Evolutionary conservation across 805 yeast species (phyloP), one percentile per base, ranked within the genome.

Genomic region (Saccharomyces mikatae): DNA sequence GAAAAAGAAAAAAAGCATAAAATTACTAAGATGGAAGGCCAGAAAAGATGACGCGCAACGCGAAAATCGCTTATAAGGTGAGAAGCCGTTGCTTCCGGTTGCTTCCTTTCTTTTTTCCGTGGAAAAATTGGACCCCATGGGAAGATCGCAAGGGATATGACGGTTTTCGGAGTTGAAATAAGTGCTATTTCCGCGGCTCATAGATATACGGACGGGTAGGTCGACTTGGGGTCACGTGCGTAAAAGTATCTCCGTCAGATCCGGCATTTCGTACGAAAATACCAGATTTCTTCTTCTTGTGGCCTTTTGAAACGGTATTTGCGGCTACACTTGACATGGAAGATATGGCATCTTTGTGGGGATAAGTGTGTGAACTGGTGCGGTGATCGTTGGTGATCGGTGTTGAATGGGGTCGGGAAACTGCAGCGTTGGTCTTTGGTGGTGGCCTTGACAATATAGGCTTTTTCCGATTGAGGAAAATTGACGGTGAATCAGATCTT

Each of bases 281-380:
- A 14, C 62, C 58, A 1, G 68, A 63, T 48, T 55, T 59, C 52
- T 62, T 63, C 55, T 58, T 56, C 30, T 51, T 58, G 14, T 52
- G 47, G 31, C 51, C 52, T 28, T 46, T n/a, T 11, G 14, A 4
- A 14, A 36, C 44, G 44, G 44, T 17, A 17, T 36, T 36, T 17
- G 24, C 44, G 44, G 44, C 17, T 22, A 17, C 44, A 36, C 11
- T 36, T 26, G 47, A 8, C 21, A 28, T 41, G 26, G 50, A 13
- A 26, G 52, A 17, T 41, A 36, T 5, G 14, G 6, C 21, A 17
- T 6, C 22, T 36, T 17, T 36, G 24, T 36, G 44, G 44, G 44
- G 44, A 36, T 8, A 13, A 31, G n/a, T 2, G 14, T 31, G 36
- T 4, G 36, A 6, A 31, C 3, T 14, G 11, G 17, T 31, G 14